Conservation (phyloP, 257 asterid genomes). For the Nicotiana noctiflora region DNA sequence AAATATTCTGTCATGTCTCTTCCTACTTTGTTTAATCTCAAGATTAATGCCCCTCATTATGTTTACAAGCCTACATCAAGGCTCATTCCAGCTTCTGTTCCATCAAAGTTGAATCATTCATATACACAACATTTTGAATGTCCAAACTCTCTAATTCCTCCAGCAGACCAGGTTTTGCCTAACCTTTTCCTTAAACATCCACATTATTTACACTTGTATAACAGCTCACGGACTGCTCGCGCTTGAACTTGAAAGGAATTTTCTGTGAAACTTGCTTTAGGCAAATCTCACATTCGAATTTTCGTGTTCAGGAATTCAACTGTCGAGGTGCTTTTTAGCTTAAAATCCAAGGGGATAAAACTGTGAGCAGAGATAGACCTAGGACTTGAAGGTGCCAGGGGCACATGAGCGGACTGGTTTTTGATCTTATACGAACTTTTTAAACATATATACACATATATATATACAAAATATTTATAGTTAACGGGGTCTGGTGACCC, state of each 20-base stretch:
- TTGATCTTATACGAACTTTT: too few relatives aligned
- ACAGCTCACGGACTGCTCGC: background rate
- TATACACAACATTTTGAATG: conserved; percentile 28
- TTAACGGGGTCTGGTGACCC: too few relatives aligned
- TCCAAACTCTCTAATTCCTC: conserved; percentile 32
- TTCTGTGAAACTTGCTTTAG: background rate
- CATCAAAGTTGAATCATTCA: conserved; percentile 21
- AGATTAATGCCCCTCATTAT: conserved; percentile 22
- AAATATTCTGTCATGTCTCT: conserved; percentile 36
- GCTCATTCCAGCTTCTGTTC: conserved; percentile 6
- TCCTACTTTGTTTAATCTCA: conserved; percentile 25
- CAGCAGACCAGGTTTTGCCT: conserved; percentile 64
- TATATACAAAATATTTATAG: too few relatives aligned
- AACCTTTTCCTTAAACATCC: background rate
- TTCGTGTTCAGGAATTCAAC: background rate
- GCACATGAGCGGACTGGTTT: too few relatives aligned
- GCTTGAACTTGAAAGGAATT: background rate
- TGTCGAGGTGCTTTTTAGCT: background rate
- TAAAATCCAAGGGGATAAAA: background rate
- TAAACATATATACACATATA: too few relatives aligned
- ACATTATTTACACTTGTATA: background rate
- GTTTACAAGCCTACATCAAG: conserved; percentile 17
- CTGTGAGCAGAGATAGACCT: too few relatives aligned
- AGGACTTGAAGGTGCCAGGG: too few relatives aligned
- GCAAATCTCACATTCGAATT: background rate